Evolutionary conservation across 1,284 basidiomycete genomes (phyloP), one percentile per base, ranked within the genome.

Genomic region (Tylopilus sp.): DNA sequence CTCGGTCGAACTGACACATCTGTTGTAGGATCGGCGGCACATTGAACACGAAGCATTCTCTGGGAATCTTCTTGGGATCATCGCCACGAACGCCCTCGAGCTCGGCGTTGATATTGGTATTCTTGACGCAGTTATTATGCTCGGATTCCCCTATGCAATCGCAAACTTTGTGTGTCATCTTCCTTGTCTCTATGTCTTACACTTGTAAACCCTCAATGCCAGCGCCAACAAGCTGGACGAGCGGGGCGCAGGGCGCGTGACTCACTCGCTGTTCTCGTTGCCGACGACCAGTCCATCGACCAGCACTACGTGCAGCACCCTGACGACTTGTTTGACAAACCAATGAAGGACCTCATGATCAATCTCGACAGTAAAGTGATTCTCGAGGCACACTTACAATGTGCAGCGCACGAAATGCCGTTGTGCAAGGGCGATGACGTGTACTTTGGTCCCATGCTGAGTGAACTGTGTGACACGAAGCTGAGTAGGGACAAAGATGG

Each of bases 61-160:
- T 2, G 95, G 95, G 1, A 86, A 89, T 67, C 81, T 96, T 16
- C 85, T 97, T 0, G 92, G 96, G 9, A 93, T 97, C 55, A 86
- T 97, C n/a, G 94, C 95, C 0, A 97, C 95, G 0, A 96, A 95
- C 67, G 96, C 95, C 0, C 85, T 97, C 18, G 96, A 97, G 77
- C 87, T 97, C 2, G 95, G 96, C 44, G 93, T 97, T 38, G 95
- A 97, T 73, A 97, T 97, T 53, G 96, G 95, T 19, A 88, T 87
- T 26, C 80, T 97, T 39, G 96, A 97, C 75, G 94, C 93, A 1
- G 95, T 97, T 41, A 88, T 97, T 65, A 94, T 96, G 88, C 87
- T 96, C 26, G 95, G 95, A 2, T 96, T 97, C 74, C 95, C 95
- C 0, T 86, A 89, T 62, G 90, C 86, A 63, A 81, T 95, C 57